Percentiles rank a stretch among this genome's conserved stretches.
phyloP scores from a whole-genome alignment of 768 basidiomycete genomes.

The Lactarius pseudohatsudake region DNA sequence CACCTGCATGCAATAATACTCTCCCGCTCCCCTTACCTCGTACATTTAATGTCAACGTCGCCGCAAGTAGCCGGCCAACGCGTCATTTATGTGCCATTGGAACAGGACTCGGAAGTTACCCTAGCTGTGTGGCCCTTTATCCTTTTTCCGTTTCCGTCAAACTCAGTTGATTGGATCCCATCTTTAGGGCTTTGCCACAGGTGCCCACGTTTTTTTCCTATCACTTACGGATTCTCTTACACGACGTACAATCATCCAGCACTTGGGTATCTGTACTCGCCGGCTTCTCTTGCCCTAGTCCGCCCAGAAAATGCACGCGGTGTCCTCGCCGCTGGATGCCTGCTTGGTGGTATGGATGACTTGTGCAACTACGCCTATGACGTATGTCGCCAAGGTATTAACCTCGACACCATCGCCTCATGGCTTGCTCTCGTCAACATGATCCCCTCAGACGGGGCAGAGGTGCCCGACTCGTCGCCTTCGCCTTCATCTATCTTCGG shows the following conservation, averaged over 20 bases:
- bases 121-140: conserved; percentile 61
- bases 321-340: conserved; percentile 80
- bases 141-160: neutral
- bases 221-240: conserved; percentile 13
- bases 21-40: conserved; percentile 84
- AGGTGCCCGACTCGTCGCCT: conserved; percentile 44
- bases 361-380: conserved; percentile 78
- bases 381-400: conserved; percentile 73
- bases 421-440: conserved; percentile 80
- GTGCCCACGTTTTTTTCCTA: neutral
- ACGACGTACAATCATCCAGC: conserved; percentile 43
- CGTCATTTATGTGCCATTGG: conserved; percentile 70
- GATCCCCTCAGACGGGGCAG: conserved; percentile 50
- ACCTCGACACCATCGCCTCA: conserved; percentile 65
- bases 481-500: conserved; percentile 64
- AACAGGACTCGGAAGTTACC: conserved; percentile 79
- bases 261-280: conserved; percentile 79
- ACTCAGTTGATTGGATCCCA: neutral
- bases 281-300: conserved; percentile 64
- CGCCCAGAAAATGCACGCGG: conserved; percentile 79
- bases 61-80: conserved; percentile 65
- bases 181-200: conserved; percentile 14
- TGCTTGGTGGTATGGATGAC: conserved; percentile 87
- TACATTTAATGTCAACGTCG: conserved; percentile 83
- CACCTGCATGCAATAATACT: conserved; percentile 83